Evolutionary conservation across 768 basidiomycete genomes (phyloP), one percentile per base, ranked within the genome.

Genomic region (Hygrocybe coccinea): DNA sequence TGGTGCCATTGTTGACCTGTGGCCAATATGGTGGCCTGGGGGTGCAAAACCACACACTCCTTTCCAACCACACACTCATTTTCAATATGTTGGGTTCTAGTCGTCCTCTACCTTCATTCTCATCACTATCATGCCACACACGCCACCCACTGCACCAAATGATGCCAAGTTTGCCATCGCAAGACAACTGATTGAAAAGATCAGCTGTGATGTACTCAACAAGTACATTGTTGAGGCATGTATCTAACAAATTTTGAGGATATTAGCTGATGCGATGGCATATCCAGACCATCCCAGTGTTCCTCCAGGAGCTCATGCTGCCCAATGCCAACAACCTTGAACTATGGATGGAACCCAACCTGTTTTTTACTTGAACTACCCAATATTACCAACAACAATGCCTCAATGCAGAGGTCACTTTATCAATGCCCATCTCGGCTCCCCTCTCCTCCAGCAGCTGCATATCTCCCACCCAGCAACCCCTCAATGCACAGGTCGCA

Each of bases 51-150:
- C 36, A 37, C 36, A 37, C n/a, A n/a, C 36, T 59, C 56, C n/a
- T n/a, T n/a, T n/a, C n/a, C n/a, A n/a, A n/a, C n/a, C n/a, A n/a
- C n/a, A n/a, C n/a, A n/a, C n/a, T n/a, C n/a, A n/a, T n/a, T 68
- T 53, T 8, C 64, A 68, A 35, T 60, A 64, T 10, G 63, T 63
- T 17, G 60, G 66, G n/a, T 69, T 72, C 15, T 62, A 70, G 12
- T 63, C 63, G 2, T 63, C 61, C 12, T 62, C 62, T 15, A 53
- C 54, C 47, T 59, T 37, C n/a, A n/a, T 37, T 37, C 9, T 37
- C n/a, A n/a, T 37, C 36, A n/a, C n/a, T n/a, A 37, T n/a, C 36
- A 37, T 37, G 36, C 36, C 36, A 37, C 9, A 37, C 36, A 37
- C 36, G n/a, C 36, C 36, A 37, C 36, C 36, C 36, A 9, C 36